These are phyloP conservation scores for Vaccinium myrtillus DNA, from an alignment of 148 eudicot genomes.

Conservation along the genomic window DNA sequence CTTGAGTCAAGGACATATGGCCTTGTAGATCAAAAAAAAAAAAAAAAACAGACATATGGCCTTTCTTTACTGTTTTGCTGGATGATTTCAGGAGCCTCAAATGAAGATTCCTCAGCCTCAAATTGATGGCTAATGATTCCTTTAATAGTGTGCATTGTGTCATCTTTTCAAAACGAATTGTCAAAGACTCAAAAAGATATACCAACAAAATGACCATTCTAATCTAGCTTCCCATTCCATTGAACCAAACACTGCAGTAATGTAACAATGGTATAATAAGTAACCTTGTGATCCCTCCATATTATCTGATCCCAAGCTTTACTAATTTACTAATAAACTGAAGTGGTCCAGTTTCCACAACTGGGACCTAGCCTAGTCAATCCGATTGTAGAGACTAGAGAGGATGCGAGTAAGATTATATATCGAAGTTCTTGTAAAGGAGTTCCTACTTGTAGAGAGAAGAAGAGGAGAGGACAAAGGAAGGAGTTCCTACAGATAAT, in stretches of 20 bases:
- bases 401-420: conserved; percentile 5
- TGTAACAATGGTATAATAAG: neutral
- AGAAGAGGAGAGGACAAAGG: neutral
- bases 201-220: neutral
- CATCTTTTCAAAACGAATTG: neutral
- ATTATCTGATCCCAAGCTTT: neutral
- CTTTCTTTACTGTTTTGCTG: neutral
- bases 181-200: neutral
- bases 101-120: neutral
- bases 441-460: neutral
- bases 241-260: neutral
- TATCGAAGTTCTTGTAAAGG: conserved; percentile 1
- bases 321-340: neutral
- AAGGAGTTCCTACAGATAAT: neutral
- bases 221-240: neutral
- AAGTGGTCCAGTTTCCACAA: conserved; percentile 4
- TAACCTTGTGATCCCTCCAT: neutral
- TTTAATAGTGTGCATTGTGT: neutral
- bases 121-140: neutral
- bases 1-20: neutral
- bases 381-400: neutral
- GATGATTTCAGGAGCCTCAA: neutral
- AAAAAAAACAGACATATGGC: neutral
- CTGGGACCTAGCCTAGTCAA: neutral
- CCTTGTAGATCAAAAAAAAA: too few relatives aligned